Base-by-base conservation (phyloP, 2,329 filamentous ascomycete species). In the Aspergillus amoenus region DNA sequence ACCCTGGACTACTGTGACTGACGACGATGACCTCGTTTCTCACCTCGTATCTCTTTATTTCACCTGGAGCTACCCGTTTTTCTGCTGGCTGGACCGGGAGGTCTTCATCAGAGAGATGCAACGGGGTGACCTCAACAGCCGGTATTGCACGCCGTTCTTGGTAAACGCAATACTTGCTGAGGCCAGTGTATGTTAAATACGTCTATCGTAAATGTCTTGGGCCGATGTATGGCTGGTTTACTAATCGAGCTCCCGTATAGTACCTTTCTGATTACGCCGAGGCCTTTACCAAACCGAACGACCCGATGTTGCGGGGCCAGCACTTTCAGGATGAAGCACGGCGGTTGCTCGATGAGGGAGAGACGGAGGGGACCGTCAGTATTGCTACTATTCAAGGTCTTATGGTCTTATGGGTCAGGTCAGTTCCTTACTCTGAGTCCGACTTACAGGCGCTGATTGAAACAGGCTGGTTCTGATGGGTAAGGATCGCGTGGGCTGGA, bases 101-200 rank as follows among this genome's bases (percentile, higher is more conserved):
- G 34, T 66, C 17, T 72, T 74, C 45, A 56, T 73, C 6, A 51
- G 56, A 1, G 70, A 67, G 18, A 72, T 72, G 70, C 59, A 62
- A 51, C 45, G 57, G 5, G 65, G 66, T 7, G 52, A 69, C 18
- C 22, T 70, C 18, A 43, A 67, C 5, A 66, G 63, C 9, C 59
- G 46, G 9, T 73, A 67, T 49, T 74, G 72, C 59, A 70, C 70
- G 1, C 67, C 70, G 2, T 73, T 70, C 43, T 60, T 74, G 42
- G 71, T 73, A 24, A 74, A 74, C 57, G 63, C 65, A n/a, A 70
- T 74, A 22, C 61, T 73, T 1, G 61, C 68, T 12, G 66, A 70
- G 50, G 68, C 69, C 34, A 69, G 71, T 63, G 70, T 72, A 63
- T 56, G 70, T 66, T 32, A 12, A 15, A 40, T 52, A 32, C 47